Evolutionary conservation across 2,329 filamentous ascomycete genomes (phyloP), one percentile per base, ranked within the genome.

Genomic region (Calycina herbarum): DNA sequence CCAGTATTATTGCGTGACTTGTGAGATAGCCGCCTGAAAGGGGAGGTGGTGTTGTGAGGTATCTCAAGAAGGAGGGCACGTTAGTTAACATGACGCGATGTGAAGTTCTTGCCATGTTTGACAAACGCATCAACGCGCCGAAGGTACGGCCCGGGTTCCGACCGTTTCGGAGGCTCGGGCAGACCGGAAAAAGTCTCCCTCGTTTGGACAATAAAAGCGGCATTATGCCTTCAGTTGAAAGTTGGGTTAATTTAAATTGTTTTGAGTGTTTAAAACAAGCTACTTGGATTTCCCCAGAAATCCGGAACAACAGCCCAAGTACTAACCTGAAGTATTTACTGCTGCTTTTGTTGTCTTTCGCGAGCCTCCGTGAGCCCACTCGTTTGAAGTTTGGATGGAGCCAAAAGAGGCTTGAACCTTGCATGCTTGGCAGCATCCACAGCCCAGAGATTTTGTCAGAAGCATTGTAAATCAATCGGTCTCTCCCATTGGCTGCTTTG

Each of bases 401-500:
- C 20, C 8, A 24, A 27, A 54, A 54, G 48, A 27, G 48, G 48
- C 48, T 54, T 54, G 48, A 27, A 54, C 48, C 48, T 27, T 40
- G 38, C 38, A 40, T 40, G 3, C 38, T 40, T 54, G 48, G 13
- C 33, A 13, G 20, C 20, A 54, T 54, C 20, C 48, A 27, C 48
- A 27, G 11, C 20, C 38, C 13, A n/a, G 29, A 3, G 15, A 11
- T 63, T 56, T 35, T 63, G 64, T 66, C 60, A 66, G 57, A 59
- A 45, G 17, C 33, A 42, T 60, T 63, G 64, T 56, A 63, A 63
- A 27, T 27, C 20, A 60, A 11, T 42, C 56, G 40, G 31, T 7
- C 20, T 24, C 7, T 48, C 45, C 57, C 42, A 66, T 66, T 66
- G 64, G 64, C 27, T 45, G 35, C 7, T 29, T 17, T 51, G 56